Conservation (phyloP, 2,329 filamentous ascomycete genomes). For the Tolypocladium cylindrosporum region DNA sequence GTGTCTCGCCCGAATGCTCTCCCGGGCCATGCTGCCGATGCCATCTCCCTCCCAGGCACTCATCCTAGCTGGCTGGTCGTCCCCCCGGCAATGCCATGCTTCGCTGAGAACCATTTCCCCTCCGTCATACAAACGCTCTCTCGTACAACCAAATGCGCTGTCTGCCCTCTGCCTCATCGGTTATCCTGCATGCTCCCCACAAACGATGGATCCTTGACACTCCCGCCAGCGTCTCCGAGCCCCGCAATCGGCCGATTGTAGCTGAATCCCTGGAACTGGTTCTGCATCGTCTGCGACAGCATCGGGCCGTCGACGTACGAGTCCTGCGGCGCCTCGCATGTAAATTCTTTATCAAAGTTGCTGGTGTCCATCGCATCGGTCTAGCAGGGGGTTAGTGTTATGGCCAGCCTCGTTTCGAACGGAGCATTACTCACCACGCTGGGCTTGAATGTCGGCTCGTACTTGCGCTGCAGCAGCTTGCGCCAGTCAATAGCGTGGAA, state of each 20-base stretch:
- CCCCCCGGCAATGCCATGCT: background rate
- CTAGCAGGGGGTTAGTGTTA: slow-evolving; percentile 24
- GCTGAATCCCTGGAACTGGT: slow-evolving; percentile 92
- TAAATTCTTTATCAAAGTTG: slow-evolving; percentile 93
- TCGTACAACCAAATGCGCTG: background rate
- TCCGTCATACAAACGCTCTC: background rate
- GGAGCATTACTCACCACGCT: slow-evolving; percentile 66
- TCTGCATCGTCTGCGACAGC: slow-evolving; percentile 90
- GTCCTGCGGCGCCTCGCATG: slow-evolving; percentile 77
- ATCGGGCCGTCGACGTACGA: slow-evolving; percentile 86
- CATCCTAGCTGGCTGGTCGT: background rate
- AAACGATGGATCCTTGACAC: slow-evolving; percentile 76
- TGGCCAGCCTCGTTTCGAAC: background rate
- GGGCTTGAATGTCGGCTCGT: slow-evolving; percentile 95
- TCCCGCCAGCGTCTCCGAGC: slow-evolving; percentile 84
- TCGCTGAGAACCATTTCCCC: background rate
- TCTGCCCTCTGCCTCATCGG: slow-evolving; percentile 13
- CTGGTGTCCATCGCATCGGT: slow-evolving; percentile 79
- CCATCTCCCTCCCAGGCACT: background rate
- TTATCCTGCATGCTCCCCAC: slow-evolving; percentile 50
- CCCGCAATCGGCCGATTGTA: slow-evolving; percentile 95
- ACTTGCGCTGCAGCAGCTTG: slow-evolving; percentile 93
- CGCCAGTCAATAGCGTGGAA: slow-evolving; percentile 99
- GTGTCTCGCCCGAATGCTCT: background rate
- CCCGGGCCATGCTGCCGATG: background rate